Conservation (phyloP, 2,329 filamentous ascomycete genomes). For the Exserohilum rostratum region DNA sequence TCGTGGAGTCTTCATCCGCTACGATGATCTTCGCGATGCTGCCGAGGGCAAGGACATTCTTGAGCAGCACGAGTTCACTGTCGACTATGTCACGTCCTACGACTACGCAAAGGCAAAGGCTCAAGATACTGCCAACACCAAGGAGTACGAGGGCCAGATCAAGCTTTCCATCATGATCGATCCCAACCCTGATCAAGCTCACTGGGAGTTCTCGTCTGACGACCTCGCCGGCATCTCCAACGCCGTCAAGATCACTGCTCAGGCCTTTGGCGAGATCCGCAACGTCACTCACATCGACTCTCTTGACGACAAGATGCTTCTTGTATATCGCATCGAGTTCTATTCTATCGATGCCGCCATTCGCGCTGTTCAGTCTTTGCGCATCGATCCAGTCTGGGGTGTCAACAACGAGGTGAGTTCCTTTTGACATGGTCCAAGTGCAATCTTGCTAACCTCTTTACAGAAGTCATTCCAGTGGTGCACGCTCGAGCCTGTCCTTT, state of each 20-base stretch:
- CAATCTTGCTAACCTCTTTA: conserved; percentile 19
- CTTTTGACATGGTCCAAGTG: neutral
- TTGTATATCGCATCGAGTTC: conserved; percentile 42
- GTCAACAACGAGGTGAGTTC: conserved; percentile 22
- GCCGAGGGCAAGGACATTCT: conserved; percentile 34
- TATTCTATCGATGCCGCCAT: conserved; percentile 35
- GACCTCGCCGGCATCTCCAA: conserved; percentile 24
- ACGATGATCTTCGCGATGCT: conserved; percentile 50
- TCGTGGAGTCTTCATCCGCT: conserved; percentile 40
- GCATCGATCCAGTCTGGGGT: conserved; percentile 16
- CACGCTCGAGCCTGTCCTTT: conserved; percentile 20
- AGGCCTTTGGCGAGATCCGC: conserved; percentile 26
- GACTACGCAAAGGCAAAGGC: conserved; percentile 35
- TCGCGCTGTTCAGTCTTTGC: conserved; percentile 31
- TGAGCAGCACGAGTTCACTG: conserved; percentile 24
- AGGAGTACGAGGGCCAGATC: conserved; percentile 45
- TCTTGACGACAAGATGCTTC: conserved; percentile 18
- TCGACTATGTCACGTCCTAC: conserved; percentile 29
- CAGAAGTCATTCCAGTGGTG: conserved; percentile 33
- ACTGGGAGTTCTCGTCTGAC: conserved; percentile 18
- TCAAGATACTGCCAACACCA: conserved; percentile 29
- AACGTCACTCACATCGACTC: conserved; percentile 28
- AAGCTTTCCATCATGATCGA: conserved; percentile 25
- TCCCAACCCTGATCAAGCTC: conserved; percentile 16
- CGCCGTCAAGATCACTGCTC: conserved; percentile 19